These are phyloP conservation scores for Mycena rosella DNA, from an alignment of 768 basidiomycete species.

Conservation along the genomic window DNA sequence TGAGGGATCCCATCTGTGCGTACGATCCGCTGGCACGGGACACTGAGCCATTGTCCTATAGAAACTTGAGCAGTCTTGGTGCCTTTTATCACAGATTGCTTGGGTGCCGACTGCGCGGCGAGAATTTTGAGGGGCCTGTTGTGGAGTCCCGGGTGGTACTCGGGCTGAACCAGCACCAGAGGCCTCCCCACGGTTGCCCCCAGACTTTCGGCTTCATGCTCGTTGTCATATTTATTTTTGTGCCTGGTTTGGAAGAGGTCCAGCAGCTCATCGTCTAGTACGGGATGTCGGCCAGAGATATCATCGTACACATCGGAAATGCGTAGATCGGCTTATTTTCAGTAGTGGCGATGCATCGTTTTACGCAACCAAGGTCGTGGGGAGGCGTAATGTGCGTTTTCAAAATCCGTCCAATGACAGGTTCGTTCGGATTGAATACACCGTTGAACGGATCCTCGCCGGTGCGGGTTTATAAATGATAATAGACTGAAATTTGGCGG, in stretches of 20 bases:
- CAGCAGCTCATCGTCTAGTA: too few species aligned
- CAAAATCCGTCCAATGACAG: background rate
- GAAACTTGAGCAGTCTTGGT: too few species aligned
- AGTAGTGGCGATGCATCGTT: background rate
- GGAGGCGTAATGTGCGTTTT: background rate
- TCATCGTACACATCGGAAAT: background rate
- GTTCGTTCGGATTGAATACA: constrained; percentile 4
- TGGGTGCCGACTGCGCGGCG: background rate
- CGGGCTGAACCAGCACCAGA: background rate
- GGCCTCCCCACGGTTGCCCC: background rate
- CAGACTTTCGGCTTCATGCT: background rate
- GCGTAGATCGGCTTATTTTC: constrained; percentile 3
- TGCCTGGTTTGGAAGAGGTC: too few species aligned
- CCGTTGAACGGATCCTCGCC: constrained; percentile 4
- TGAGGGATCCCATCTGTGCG: background rate
- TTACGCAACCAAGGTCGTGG: background rate
- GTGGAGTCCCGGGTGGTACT: background rate
- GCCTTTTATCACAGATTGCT: too few species aligned
- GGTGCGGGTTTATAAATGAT: constrained; percentile 6
- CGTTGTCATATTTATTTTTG: too few species aligned
- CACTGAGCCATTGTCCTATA: background rate
- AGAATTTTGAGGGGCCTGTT: background rate
- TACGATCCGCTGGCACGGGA: background rate
- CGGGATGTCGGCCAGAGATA: background rate
- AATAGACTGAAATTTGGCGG: constrained; percentile 1